Evolutionary conservation across 1,284 basidiomycete species (phyloP).

Genomic region (Moniliella sp.): DNA sequence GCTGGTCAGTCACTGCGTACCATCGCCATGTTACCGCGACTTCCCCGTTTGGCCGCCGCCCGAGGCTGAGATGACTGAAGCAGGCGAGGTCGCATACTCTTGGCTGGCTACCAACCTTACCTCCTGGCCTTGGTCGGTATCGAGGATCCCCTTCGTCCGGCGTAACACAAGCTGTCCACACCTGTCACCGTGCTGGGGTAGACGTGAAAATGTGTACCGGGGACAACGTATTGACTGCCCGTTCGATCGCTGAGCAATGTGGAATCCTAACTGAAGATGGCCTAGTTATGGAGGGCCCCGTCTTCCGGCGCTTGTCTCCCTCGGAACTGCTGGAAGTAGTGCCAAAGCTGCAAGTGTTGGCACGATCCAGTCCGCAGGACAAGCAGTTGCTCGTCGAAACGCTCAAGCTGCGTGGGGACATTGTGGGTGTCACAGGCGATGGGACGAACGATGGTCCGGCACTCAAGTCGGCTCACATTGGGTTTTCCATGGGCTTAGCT

Average conservation of each 20-base stretch:
- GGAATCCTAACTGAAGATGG: constrained; percentile 79
- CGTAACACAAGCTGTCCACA: constrained; percentile 64
- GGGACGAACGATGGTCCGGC: constrained; percentile 95
- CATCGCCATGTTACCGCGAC: constrained; percentile 75
- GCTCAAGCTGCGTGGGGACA: constrained; percentile 65
- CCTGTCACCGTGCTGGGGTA: constrained; percentile 74
- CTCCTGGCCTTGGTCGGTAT: constrained; percentile 76
- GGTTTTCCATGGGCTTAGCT: constrained; percentile 66
- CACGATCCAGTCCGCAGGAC: constrained; percentile 90
- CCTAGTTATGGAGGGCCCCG: constrained; percentile 85
- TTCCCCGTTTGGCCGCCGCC: constrained; percentile 62
- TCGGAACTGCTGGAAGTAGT: constrained; percentile 39
- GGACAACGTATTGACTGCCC: constrained; percentile 68
- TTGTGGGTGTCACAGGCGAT: constrained; percentile 91
- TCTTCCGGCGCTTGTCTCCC: constrained; percentile 40
- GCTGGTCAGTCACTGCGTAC: constrained; percentile 84
- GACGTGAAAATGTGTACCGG: constrained; percentile 95
- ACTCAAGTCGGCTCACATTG: constrained; percentile 49
- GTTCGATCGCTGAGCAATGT: constrained; percentile 81
- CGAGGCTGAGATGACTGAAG: neutral
- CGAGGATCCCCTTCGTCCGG: constrained; percentile 83
- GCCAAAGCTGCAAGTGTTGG: constrained; percentile 44
- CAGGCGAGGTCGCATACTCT: constrained; percentile 46
- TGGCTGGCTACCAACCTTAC: constrained; percentile 53
- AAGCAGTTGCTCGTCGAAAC: constrained; percentile 80